Base-by-base conservation (phyloP, 169 alveolate genomes). In the Plasmodium billcollinsi region DNA sequence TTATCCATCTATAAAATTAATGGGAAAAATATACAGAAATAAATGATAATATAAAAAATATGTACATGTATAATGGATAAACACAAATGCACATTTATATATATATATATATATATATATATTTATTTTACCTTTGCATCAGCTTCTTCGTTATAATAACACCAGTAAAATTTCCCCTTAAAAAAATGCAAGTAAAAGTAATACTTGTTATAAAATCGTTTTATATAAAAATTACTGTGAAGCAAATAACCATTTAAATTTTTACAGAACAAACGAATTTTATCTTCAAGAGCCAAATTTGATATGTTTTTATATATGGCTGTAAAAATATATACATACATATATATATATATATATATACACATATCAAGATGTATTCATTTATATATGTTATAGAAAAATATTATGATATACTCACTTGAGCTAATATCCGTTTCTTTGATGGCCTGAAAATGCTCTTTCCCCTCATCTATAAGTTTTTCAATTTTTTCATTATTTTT, bases 101-200 rank as follows among this genome's bases (percentile, higher is more conserved):
- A 15, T 61, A 20, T 39, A 66, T 39, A 29, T 43, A 15, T 61
- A 20, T 20, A 15, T 61, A 9, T 61, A 9, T 70, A 45, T 70
- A 61, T 12, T n/a, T 26, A 47, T 47, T 12, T 21, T 21, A 76
- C 89, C 89, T 63, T 49, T 43, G 89, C 89, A 20, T 76, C 89
- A 14, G 89, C 67, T 43, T 76, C 89, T 26, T 76, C 89, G 29
- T 76, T 76, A 15, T 76, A 76, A 47, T 76, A 76, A 56, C 89
- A 76, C 89, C 89, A 76, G 69, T 76, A 76, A 39, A 76, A 76
- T 29, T 76, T 76, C 2, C 89, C 89, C 26, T 76, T 76, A 58
- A 76, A 76, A 69, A 76, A 76, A 21, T 76, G 89, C 43, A 76
- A 49, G 43, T 76, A 76, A 43, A 76, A 76, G 24, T 65, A 76